Conservation (phyloP, 2,329 filamentous ascomycete genomes). For the Colletotrichum eremochloae region DNA sequence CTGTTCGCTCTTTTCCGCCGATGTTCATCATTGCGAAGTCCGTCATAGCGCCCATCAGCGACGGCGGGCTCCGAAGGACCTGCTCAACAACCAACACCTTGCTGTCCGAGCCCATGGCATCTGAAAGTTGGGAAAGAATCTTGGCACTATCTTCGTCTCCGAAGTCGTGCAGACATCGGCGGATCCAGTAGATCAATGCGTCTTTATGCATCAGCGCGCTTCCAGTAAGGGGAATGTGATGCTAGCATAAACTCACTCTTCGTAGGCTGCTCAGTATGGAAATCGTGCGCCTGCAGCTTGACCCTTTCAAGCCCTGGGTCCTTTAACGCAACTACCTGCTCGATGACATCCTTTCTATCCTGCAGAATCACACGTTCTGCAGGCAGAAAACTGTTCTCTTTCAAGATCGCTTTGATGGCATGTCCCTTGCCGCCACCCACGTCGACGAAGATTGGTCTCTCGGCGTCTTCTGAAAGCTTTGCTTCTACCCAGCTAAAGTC, state of each 20-base stretch:
- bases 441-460: constrained; percentile 49
- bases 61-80: constrained; percentile 47
- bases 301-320: constrained; percentile 10
- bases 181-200: constrained; percentile 54
- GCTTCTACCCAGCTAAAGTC: constrained; percentile 49
- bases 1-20: constrained; percentile 51
- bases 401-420: constrained; percentile 42
- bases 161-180: constrained; percentile 55
- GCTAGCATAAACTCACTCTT: constrained; percentile 20
- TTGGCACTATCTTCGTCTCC: constrained; percentile 49
- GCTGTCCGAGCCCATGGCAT: constrained; percentile 51
- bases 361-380: constrained; percentile 39
- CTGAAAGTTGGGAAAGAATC: constrained; percentile 49
- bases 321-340: constrained; percentile 15
- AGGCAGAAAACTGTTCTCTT: constrained; percentile 31
- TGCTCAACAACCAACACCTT: constrained; percentile 51
- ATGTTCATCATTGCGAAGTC: constrained; percentile 51
- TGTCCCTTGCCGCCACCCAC: constrained; percentile 52
- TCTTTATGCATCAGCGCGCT: constrained; percentile 44
- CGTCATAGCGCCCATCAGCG: constrained; percentile 42
- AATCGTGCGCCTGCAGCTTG: constrained; percentile 37
- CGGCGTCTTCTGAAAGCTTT: not conserved
- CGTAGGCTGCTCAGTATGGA: constrained; percentile 44
- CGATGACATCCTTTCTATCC: constrained; percentile 44
- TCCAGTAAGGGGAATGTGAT: not conserved